A percentile compares a stretch with the other conserved stretches of the same genome.
Conservation (phyloP, 768 basidiomycete genomes). For the Naematelia encephala region DNA sequence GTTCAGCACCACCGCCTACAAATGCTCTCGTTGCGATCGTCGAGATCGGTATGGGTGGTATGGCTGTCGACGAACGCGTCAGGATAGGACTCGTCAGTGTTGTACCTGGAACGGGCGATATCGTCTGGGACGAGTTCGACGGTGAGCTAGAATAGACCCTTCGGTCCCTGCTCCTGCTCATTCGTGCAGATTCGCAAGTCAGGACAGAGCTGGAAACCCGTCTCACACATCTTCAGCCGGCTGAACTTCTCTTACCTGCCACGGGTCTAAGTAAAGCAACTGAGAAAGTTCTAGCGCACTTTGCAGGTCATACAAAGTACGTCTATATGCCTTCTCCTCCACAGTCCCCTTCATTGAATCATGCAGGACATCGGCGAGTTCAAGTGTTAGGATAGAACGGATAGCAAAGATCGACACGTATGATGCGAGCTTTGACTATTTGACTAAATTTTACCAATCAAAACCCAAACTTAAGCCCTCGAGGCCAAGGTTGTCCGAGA, state of each 20-base stretch:
- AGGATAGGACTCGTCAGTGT: slow-evolving; percentile 71
- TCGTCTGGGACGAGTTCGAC: slow-evolving; percentile 87
- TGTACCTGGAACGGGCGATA: slow-evolving; percentile 83
- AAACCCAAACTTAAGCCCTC: neutral
- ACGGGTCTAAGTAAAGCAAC: slow-evolving; percentile 64
- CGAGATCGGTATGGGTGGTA: slow-evolving; percentile 56
- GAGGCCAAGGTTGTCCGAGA: neutral
- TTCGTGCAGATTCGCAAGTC: slow-evolving; percentile 66
- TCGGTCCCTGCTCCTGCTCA: neutral
- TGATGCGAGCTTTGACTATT: slow-evolving; percentile 63
- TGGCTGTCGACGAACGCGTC: slow-evolving; percentile 55
- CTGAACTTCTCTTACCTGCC: slow-evolving; percentile 70
- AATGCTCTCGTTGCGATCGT: slow-evolving; percentile 75
- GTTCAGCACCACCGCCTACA: slow-evolving; percentile 55
- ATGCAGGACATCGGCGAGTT: slow-evolving; percentile 19
- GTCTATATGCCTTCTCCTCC: slow-evolving; percentile 4
- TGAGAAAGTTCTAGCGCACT: slow-evolving; percentile 70
- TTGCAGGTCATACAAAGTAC: slow-evolving; percentile 58
- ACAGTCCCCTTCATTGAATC: neutral
- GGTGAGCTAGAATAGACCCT: slow-evolving; percentile 54
- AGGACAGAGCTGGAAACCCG: slow-evolving; percentile 86
- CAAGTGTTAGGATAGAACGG: slow-evolving; percentile 61
- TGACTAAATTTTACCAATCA: slow-evolving; percentile 29
- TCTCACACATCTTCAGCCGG: slow-evolving; percentile 76
- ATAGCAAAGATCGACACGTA: slow-evolving; percentile 60